Percentiles rank a stretch among this genome's conserved stretches.
Evolutionary conservation across 208 protist genomes (phyloP).

Genomic region (Crithidia brevicula): DNA sequence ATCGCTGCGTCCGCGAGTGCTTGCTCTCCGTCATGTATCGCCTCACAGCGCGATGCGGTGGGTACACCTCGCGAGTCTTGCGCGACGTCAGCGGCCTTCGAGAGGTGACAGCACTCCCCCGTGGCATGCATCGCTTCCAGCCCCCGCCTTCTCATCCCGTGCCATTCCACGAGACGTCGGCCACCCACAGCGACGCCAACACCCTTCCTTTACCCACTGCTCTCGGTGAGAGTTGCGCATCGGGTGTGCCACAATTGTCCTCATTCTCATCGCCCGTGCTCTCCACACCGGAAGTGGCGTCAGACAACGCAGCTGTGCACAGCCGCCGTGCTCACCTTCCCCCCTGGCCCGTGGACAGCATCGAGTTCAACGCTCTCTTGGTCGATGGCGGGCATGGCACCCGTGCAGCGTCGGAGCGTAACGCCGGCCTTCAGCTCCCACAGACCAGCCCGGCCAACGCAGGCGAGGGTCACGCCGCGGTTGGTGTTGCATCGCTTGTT

Average conservation of each 20-base stretch:
- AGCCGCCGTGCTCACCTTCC: too few relatives aligned
- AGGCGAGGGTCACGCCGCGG: background rate
- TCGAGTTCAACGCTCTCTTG: constrained; percentile 70
- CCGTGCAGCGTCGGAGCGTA: constrained; percentile 29
- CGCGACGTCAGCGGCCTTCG: background rate
- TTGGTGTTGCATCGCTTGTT: background rate
- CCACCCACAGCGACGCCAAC: too few relatives aligned
- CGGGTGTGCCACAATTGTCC: too few relatives aligned
- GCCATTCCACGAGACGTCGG: too few relatives aligned
- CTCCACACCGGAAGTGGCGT: too few relatives aligned
- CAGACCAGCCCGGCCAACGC: background rate
- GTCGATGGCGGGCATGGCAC: constrained; percentile 56
- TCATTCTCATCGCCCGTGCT: constrained; percentile 1
- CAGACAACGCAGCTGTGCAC: too few relatives aligned
- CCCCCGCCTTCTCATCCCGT: background rate
- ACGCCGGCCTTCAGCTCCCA: background rate
- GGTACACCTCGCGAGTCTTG: background rate
- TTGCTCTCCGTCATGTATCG: background rate
- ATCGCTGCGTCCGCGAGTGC: too few relatives aligned
- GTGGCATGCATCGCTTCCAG: constrained; percentile 25
- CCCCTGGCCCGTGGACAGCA: constrained; percentile 65
- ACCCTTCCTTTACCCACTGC: background rate
- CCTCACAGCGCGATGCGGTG: background rate
- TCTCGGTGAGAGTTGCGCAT: background rate
- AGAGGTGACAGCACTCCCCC: constrained; percentile 9